Base-by-base conservation (phyloP, 2,329 filamentous ascomycete genomes). In the Cordyceps cateniannulata region DNA sequence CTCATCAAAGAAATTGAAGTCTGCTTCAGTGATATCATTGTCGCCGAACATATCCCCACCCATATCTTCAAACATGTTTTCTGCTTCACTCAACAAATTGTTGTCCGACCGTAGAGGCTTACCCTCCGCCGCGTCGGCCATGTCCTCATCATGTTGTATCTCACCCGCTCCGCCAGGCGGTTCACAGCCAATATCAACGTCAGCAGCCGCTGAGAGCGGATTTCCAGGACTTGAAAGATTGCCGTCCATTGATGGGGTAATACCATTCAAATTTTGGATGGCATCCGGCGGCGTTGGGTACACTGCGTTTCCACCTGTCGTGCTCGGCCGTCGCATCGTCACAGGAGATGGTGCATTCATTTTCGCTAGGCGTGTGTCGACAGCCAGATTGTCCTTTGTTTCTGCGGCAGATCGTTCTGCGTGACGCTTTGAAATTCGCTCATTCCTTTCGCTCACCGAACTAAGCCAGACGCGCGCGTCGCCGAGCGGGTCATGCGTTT, bases 1-100 rank as follows among this genome's bases (percentile, higher is more conserved):
- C 63, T 88, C 86, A 67, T 93, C 89, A 66, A 93, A 93, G 71
- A 93, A 93, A 69, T 84, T 90, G 70, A 93, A 93, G 69, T 95
- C 90, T 6, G 85, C 89, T 66, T 95, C 90, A 1, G 88, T 92
- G n/a, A 93, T 80, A 65, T 86, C 84, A 64, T 85, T 82, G n/a
- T 86, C 83, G n/a, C 81, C 85, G 72, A 90, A 91, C 65, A 88
- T 83, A 65, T 90, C 87, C 9, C 82, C 83, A 14, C 85, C 85
- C 65, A 89, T 79, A 59, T 90, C 87, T 22, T 82, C 86, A 68
- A 90, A 90, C 5, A 91, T 75, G 66, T 87, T 79, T 32, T 84
- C 83, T 9, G 80, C 76, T 25, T 81, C 81, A 35, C 72, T 70
- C 5, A 80, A 76, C 24, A 79, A 69, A 32, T 76, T 75, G 50